Evolutionary conservation across 305 asterid species (phyloP).

Genomic region (Fraxinus platypoda): DNA sequence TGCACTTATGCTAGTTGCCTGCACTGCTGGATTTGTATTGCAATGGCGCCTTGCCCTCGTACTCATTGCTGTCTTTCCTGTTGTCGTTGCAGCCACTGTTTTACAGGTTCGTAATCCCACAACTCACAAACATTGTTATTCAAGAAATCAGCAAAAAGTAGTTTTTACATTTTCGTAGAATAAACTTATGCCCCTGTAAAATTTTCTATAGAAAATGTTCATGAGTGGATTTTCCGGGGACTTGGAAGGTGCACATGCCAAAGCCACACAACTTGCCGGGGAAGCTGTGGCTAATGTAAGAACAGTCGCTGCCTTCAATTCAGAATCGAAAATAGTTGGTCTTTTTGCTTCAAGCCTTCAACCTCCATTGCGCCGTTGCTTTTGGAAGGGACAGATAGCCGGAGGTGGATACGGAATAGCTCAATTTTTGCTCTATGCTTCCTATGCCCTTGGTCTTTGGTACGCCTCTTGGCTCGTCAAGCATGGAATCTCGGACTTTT

Average conservation of each 20-base stretch:
- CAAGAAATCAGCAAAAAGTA: not conserved
- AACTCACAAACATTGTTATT: not conserved
- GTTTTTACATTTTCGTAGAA: not conserved
- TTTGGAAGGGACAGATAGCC: constrained; percentile 98
- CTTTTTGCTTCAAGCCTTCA: constrained; percentile 68
- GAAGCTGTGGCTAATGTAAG: constrained; percentile 92
- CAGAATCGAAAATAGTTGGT: constrained; percentile 70
- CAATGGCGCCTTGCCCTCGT: constrained; percentile 98
- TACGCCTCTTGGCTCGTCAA: constrained; percentile 96
- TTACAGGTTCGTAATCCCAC: constrained; percentile 62
- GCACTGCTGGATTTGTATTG: constrained; percentile 96
- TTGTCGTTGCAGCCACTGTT: constrained; percentile 95
- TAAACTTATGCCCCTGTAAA: not conserved
- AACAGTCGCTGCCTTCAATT: constrained; percentile 95
- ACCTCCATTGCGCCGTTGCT: constrained; percentile 72
- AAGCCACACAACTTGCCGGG: constrained; percentile 95
- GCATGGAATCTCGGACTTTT: constrained; percentile 96
- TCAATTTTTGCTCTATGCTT: constrained; percentile 84
- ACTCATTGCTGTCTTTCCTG: constrained; percentile 87
- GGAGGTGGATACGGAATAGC: constrained; percentile 95
- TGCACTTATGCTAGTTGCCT: constrained; percentile 96
- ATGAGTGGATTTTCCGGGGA: constrained; percentile 98
- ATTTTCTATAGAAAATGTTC: constrained; percentile 80
- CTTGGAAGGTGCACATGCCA: constrained; percentile 86
- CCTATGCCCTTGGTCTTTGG: constrained; percentile 96